Base-by-base conservation (phyloP, 805 yeast genomes). In the Teunomyces tritomae region DNA sequence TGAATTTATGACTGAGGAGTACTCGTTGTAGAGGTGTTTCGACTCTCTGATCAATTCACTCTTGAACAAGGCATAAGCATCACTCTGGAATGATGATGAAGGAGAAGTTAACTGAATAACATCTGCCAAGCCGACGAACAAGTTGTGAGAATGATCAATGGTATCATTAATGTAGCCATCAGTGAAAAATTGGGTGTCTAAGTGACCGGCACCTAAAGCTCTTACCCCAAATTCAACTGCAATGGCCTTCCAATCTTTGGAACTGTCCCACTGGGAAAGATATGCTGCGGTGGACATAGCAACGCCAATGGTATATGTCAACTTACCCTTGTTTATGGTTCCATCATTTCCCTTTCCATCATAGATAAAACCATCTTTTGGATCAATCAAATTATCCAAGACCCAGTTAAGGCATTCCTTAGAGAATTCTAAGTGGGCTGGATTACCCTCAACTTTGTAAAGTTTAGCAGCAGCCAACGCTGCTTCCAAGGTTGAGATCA, bases 401-500 rank as follows among this genome's bases (percentile, higher is more conserved):
- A 55, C 46, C 49, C 51, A 58, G 14, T 51, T 42, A 47, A 56
- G 48, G 37, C 65, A 57, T 8, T 51, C 33, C 20, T 49, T 49
- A 24, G 63, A 52, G 39, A 57, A 63, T 0, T 16, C 34, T 8
- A 64, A 24, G 14, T 50, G 47, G 1, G 32, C 40, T 2, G 37
- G 28, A 28, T 40, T 32, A 33, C 56, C 53, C 7, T 49, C 43
- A 11, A 50, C 44, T 27, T 47, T 53, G 45, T 57, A 63, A 10
- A 63, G 26, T 41, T 54, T 50, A 7, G 57, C 53, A 6, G 67
- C 66, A 3, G 65, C 63, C 42, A 64, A 54, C 4, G 64, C 67
- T 2, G 64, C 58, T 45, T 64, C 68, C 8, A 57, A 53, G 3
- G 62, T 57, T 3, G 67, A 63, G 27, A 64, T 64, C 28, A 65